Evolutionary conservation across 2,329 filamentous ascomycete genomes (phyloP), one percentile per base, ranked within the genome.

Genomic region (Alternaria hordeiaustralica): DNA sequence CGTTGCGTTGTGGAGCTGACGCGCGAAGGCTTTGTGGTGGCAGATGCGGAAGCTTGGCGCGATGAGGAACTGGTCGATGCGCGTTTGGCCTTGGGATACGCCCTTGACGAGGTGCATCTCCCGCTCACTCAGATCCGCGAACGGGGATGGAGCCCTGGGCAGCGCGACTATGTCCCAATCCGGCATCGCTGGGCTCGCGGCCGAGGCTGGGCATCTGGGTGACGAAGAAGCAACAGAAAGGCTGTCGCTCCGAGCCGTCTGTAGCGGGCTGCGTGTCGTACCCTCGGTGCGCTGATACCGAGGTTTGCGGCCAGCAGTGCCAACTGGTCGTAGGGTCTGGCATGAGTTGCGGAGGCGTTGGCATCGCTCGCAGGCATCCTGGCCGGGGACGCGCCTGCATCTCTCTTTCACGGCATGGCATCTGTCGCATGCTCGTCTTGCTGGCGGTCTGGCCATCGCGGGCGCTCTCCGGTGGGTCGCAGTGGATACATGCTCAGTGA

Each of bases 381-480:
- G 60, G 30, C 55, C 55, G 13, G 60, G 43, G 28, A 62, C 20
- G 20, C 55, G 49, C 9, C 55, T 50, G 47, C 60, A 62, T 54
- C 58, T 62, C 43, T 62, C 60, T 51, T 62, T 59, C 9, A 62
- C 60, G 12, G 47, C 49, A 51, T 62, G 60, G 55, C 60, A 62
- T 18, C 60, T 46, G 55, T 62, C 55, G 60, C 60, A 62, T 45
- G 60, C 60, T 58, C 60, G 55, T 30, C 18, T 54, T 18, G 43
- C 20, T 59, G 41, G 43, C 54, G 55, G n/a, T 33, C 49, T 58
- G 41, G 49, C 49, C 60, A 62, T 62, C 49, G 60, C 50, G 58
- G 60, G 30, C 23, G 30, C 18, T 62, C 43, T 44, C 49, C 46
- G 21, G 41, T 54, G 55, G 47, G 49, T 47, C 49, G 12, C 45